A percentile compares a stretch with the other conserved stretches of the same genome.
Conservation (phyloP, 495 filamentous ascomycete species). For the Chaetomium fimeti region DNA sequence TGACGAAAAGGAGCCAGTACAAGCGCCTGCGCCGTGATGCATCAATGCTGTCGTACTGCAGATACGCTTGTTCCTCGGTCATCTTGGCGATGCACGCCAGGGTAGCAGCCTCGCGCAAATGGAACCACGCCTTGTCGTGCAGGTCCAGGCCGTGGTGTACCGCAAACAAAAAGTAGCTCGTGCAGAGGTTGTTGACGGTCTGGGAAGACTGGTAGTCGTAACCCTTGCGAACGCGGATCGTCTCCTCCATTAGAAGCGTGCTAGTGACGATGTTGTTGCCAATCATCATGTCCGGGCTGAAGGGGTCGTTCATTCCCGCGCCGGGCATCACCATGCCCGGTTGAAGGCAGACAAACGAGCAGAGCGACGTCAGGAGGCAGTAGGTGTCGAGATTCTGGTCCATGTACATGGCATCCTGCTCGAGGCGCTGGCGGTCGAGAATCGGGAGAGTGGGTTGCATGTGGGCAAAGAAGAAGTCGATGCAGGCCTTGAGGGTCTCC, state of each 20-base stretch:
- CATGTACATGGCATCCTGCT: slow-evolving; percentile 61
- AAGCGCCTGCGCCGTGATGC: slow-evolving; percentile 56
- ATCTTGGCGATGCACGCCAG: slow-evolving; percentile 57
- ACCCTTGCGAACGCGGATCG: slow-evolving; percentile 69
- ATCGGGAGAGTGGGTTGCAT: slow-evolving; percentile 85
- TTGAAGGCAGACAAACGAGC: slow-evolving; percentile 83
- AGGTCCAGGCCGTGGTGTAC: slow-evolving; percentile 70
- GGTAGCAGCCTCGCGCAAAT: slow-evolving; percentile 69
- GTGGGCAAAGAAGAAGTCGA: slow-evolving; percentile 80
- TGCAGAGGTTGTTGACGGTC: slow-evolving; percentile 66
- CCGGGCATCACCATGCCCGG: slow-evolving; percentile 65
- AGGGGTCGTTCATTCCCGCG: slow-evolving; percentile 45
- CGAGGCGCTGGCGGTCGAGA: slow-evolving; percentile 65
- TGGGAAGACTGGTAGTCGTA: slow-evolving; percentile 70
- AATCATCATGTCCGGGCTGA: slow-evolving; percentile 52
- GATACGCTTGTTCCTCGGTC: slow-evolving; percentile 61
- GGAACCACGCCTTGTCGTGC: slow-evolving; percentile 71
- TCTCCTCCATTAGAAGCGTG: slow-evolving; percentile 71
- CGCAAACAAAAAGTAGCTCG: slow-evolving; percentile 78
- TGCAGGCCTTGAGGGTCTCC: slow-evolving; percentile 65
- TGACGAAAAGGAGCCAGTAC: slow-evolving; percentile 71
- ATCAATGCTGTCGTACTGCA: slow-evolving; percentile 55
- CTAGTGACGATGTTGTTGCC: slow-evolving; percentile 55
- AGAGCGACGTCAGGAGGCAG: slow-evolving; percentile 74
- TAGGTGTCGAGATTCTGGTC: slow-evolving; percentile 71